Conservation (phyloP, 1,284 basidiomycete species). For the Ceratobasidium sp. region DNA sequence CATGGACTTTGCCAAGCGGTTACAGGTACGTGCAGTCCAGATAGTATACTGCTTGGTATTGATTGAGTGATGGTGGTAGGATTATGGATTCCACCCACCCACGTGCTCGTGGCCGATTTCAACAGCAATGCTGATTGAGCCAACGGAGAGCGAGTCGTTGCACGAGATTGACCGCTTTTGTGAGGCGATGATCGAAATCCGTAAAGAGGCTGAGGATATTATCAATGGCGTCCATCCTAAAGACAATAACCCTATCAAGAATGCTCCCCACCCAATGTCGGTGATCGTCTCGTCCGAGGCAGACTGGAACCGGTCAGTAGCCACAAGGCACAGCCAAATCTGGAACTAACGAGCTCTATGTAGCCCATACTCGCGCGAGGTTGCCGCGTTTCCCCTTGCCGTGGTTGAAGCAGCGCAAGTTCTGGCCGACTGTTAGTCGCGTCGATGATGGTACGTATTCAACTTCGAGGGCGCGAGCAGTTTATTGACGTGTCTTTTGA, state of each 20-base stretch:
- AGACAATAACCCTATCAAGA: conserved; percentile 90
- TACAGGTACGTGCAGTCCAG: conserved; percentile 63
- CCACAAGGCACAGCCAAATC: neutral
- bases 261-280: conserved; percentile 90
- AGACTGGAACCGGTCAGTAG: conserved; percentile 81
- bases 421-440: conserved; percentile 90
- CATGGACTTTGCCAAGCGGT: conserved; percentile 92
- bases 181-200: conserved; percentile 96
- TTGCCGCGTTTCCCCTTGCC: conserved; percentile 85
- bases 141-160: conserved; percentile 91
- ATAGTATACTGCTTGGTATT: neutral
- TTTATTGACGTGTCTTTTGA: conserved; percentile 21
- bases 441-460: conserved; percentile 83
- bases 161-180: conserved; percentile 93
- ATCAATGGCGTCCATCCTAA: conserved; percentile 82
- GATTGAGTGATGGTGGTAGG: conserved; percentile 53
- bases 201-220: conserved; percentile 89
- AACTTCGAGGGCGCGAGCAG: neutral
- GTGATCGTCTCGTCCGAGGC: conserved; percentile 71
- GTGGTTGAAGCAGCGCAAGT: conserved; percentile 83
- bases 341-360: neutral
- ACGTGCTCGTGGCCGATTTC: conserved; percentile 95
- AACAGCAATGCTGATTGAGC: conserved; percentile 94
- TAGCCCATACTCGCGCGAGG: conserved; percentile 84
- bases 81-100: conserved; percentile 89